Base-by-base conservation (phyloP, 192 early-diverging fungal species). In the Mortierella antarctica region DNA sequence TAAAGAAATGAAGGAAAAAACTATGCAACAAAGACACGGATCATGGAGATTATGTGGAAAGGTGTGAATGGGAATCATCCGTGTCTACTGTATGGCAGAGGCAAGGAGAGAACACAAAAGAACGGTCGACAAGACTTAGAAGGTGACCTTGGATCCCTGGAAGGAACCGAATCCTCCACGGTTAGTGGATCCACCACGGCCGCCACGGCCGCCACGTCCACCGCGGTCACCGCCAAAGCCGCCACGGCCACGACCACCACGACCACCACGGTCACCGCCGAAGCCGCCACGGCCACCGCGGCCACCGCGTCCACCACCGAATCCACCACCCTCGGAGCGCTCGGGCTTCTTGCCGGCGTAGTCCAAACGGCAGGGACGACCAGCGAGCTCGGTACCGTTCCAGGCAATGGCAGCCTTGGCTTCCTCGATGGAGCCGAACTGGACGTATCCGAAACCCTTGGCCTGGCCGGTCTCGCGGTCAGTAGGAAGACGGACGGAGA, bases 381-480 rank as follows among this genome's bases (percentile, higher is more conserved):
- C 96, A 41, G 89, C 87, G 20, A 97, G 84, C 41, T 94, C 90
- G 7, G 82, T 65, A 68, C 91, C 92, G 80, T 97, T 94, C 87
- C 94, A 88, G 65, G 90, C 87, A 83, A 91, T 87, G 21, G 94
- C 87, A 42, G 94, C 94, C 75, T 94, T 86, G 70, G 93, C 94
- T 23, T 85, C 84, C 41, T 87, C 92, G 42, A 85, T 83, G 64
- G 86, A 65, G 23, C 84, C 83, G 73, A 96, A 99, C 75, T 97
- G 91, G 40, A 98, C 89, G 85, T 97, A 98, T 71, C 94, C 97
- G 82, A 95, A 95, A 15, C 94, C 95, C 84, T 93, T 94, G 62
- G 88, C 83, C 62, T 88, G 82, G 46, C 91, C 93, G 62, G 89
- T 86, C 48, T 94, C 94, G n/a, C 85, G 83, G 83, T 94, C 90